phyloP scores from a whole-genome alignment of 495 filamentous ascomycete genomes.

The Podospora anserina region DNA sequence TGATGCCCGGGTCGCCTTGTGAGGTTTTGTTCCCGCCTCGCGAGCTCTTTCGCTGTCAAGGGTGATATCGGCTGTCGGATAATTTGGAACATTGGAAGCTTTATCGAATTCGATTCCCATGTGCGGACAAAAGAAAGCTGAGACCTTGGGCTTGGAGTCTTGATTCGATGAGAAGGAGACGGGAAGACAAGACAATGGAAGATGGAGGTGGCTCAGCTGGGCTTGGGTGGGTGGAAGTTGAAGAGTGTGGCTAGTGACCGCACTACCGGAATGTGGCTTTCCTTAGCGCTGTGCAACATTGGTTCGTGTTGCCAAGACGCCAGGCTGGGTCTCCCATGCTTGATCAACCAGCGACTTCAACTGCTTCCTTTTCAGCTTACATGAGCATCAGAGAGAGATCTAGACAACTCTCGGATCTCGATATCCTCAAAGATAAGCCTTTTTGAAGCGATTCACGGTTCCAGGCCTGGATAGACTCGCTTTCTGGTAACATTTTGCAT shows the following conservation, averaged over 20 bases:
- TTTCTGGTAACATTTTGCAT: not conserved
- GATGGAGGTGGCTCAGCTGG: not conserved
- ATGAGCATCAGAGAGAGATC: not conserved
- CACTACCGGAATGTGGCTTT: constrained; percentile 3
- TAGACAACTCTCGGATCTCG: not conserved
- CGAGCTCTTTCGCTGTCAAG: not conserved
- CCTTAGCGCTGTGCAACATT: not conserved
- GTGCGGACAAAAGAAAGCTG: not conserved
- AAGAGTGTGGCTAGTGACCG: not conserved
- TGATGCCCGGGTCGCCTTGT: constrained; percentile 3
- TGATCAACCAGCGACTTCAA: not conserved
- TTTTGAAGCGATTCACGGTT: not conserved
- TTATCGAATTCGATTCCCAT: not conserved
- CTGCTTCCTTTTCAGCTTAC: constrained; percentile 7
- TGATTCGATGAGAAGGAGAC: not conserved
- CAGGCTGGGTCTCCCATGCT: not conserved
- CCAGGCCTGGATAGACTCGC: constrained; percentile 1
- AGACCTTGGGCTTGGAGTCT: not conserved
- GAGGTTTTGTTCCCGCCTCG: not conserved
- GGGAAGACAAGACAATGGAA: no score
- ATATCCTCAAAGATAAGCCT: not conserved
- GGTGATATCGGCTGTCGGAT: not conserved
- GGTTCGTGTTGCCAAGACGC: not conserved
- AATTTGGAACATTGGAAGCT: not conserved
- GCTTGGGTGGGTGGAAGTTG: not conserved